Evolutionary conservation across 306 rosid genomes (phyloP).

Genomic region (Prunus fruticosa): DNA sequence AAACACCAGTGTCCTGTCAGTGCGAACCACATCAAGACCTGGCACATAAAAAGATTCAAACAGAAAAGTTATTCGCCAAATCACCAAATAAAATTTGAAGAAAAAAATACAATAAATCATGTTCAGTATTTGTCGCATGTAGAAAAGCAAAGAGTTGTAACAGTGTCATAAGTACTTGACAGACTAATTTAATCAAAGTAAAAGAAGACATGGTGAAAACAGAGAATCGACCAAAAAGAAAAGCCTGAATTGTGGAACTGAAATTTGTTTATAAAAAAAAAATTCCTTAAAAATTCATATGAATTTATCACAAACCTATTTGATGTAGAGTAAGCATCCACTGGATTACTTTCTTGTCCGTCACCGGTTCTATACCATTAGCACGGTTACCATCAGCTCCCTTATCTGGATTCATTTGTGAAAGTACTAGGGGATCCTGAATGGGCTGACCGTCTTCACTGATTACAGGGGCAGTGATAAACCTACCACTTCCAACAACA

Average conservation of each 20-base stretch:
- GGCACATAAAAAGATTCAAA: slow-evolving; percentile 27
- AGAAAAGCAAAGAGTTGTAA: neutral
- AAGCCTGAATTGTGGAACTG: neutral
- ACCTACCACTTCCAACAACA: slow-evolving; percentile 90
- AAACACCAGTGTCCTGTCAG: slow-evolving; percentile 92
- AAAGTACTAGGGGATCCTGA: slow-evolving; percentile 71
- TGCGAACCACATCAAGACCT: slow-evolving; percentile 99
- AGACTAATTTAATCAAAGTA: neutral
- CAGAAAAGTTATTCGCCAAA: slow-evolving; percentile 7
- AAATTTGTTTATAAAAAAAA: neutral
- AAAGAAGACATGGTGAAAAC: neutral
- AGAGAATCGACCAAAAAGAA: neutral
- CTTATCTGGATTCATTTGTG: slow-evolving; percentile 55
- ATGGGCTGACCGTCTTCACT: slow-evolving; percentile 79
- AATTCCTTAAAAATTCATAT: neutral
- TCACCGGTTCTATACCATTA: slow-evolving; percentile 42
- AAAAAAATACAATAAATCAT: neutral
- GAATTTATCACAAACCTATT: slow-evolving; percentile 59
- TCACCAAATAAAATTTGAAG: neutral
- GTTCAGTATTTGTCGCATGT: neutral
- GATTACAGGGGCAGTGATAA: slow-evolving; percentile 83
- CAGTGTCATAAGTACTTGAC: neutral
- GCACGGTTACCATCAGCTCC: slow-evolving; percentile 28
- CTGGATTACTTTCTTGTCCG: slow-evolving; percentile 71
- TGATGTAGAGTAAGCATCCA: slow-evolving; percentile 99